phyloP scores from a whole-genome alignment of 1,139 yeast species.

The Pichia sp. region DNA sequence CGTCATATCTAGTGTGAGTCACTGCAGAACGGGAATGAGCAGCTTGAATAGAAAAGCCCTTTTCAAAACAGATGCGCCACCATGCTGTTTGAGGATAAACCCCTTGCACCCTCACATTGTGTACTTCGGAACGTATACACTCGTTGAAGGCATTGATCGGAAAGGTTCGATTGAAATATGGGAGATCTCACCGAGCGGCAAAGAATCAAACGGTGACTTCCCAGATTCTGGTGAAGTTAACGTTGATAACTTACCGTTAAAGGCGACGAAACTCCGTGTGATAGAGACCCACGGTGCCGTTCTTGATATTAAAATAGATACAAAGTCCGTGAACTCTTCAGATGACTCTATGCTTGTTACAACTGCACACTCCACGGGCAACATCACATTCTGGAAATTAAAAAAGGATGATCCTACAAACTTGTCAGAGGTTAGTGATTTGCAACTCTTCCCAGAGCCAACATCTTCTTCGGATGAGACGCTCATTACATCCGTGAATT shows the following conservation, averaged over 20 bases:
- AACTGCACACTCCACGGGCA: conserved; percentile 80
- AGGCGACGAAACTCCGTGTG: conserved; percentile 17
- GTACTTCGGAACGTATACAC: conserved; percentile 71
- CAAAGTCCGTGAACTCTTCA: conserved; percentile 22
- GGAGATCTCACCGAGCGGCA: conserved; percentile 17
- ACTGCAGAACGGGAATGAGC: too few relatives aligned
- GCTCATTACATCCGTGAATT: conserved; percentile 62
- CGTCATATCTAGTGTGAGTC: too few relatives aligned
- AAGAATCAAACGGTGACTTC: not conserved
- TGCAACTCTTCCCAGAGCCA: conserved; percentile 37
- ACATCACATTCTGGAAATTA: conserved; percentile 53
- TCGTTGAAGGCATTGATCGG: conserved; percentile 54
- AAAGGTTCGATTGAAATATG: conserved; percentile 72
- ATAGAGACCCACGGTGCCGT: conserved; percentile 53
- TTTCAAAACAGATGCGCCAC: conserved; percentile 55
- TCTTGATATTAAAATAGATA: conserved; percentile 64
- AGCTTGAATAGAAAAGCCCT: conserved; percentile 2
- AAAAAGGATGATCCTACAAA: conserved; percentile 13
- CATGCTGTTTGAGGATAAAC: conserved; percentile 66
- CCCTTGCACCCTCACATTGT: conserved; percentile 41
- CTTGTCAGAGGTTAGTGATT: conserved; percentile 24
- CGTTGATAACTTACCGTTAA: conserved; percentile 16
- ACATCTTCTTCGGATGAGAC: conserved; percentile 15
- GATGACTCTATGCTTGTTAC: conserved; percentile 39
- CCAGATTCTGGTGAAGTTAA: conserved; percentile 14